Percentiles rank a stretch among this genome's conserved stretches.
phyloP scores from a whole-genome alignment of 805 yeast species.

The Osmozyma mogii region DNA sequence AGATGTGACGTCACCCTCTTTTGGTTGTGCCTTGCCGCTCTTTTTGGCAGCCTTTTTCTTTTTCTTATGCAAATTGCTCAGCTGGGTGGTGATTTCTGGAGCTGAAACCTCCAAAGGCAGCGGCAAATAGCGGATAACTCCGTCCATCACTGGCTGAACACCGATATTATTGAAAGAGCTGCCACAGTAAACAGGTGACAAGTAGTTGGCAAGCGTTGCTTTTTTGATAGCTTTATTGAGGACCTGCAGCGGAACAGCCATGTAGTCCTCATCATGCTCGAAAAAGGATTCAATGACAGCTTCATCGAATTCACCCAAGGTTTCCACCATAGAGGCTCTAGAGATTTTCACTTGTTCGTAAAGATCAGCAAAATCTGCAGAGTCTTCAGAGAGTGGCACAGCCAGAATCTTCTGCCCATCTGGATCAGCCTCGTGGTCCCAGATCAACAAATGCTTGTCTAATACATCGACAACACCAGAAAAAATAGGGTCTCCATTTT shows the following conservation, averaged over 20 bases:
- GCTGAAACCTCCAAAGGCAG: constrained; percentile 59
- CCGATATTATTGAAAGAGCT: constrained; percentile 90
- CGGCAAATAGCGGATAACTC: constrained; percentile 70
- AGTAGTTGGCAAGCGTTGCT: constrained; percentile 48
- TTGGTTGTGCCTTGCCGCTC: constrained; percentile 1
- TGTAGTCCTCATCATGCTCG: constrained; percentile 61
- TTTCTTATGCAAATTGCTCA: constrained; percentile 12
- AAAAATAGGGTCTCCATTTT: constrained; percentile 36
- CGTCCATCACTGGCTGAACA: constrained; percentile 78
- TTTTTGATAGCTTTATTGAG: constrained; percentile 55
- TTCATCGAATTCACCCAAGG: constrained; percentile 79
- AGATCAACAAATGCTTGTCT: constrained; percentile 48
- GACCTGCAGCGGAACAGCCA: constrained; percentile 47
- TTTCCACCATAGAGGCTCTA: constrained; percentile 74
- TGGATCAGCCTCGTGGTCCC: constrained; percentile 33
- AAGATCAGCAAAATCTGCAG: constrained; percentile 17
- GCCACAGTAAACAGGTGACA: constrained; percentile 85
- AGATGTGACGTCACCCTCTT: too few species aligned
- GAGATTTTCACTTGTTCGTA: constrained; percentile 45
- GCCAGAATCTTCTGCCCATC: constrained; percentile 50
- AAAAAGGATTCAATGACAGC: constrained; percentile 66
- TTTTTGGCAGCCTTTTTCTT: constrained; percentile 9
- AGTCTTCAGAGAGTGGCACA: constrained; percentile 25
- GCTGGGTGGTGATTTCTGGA: constrained; percentile 43
- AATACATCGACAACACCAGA: constrained; percentile 73